Percentiles rank a stretch among this genome's conserved stretches.
phyloP scores from a whole-genome alignment of 164 flowering plant species.

The Stephania japonica region DNA sequence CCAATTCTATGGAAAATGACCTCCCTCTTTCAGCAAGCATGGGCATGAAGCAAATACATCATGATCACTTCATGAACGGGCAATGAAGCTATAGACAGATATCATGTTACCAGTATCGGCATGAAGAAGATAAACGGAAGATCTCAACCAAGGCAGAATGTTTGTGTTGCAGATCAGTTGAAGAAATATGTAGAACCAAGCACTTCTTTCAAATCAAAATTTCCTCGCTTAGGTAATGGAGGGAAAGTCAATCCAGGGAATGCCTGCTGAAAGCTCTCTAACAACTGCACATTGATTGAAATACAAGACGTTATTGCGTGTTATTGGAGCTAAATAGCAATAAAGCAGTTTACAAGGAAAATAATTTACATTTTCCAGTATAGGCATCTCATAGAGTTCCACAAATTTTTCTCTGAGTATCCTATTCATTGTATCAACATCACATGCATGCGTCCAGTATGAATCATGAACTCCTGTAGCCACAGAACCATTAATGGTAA shows the following conservation, averaged over 20 bases:
- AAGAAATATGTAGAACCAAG: slow-evolving; percentile 26
- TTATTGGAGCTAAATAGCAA: no score
- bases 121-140: no score
- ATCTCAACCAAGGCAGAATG: background rate
- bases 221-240: slow-evolving; percentile 60
- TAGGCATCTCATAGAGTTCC: slow-evolving; percentile 78
- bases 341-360: background rate
- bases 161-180: background rate
- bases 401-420: slow-evolving; percentile 89
- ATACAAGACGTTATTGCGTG: background rate
- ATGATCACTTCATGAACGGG: no score
- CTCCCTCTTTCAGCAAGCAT: background rate
- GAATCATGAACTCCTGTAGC: slow-evolving; percentile 96
- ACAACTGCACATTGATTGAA: slow-evolving; percentile 32
- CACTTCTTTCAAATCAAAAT: slow-evolving; percentile 54
- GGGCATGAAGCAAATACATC: background rate
- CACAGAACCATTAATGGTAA: slow-evolving; percentile 2
- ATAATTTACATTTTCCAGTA: slow-evolving; percentile 71
- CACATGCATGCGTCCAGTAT: slow-evolving; percentile 98
- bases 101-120: no score
- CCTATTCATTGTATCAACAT: slow-evolving; percentile 81
- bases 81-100: no score
- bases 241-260: slow-evolving; percentile 51
- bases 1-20: background rate
- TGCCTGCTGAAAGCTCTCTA: slow-evolving; percentile 50